Evolutionary conservation across 345 rosid genomes (phyloP).

Genomic region (Populus simonii): DNA sequence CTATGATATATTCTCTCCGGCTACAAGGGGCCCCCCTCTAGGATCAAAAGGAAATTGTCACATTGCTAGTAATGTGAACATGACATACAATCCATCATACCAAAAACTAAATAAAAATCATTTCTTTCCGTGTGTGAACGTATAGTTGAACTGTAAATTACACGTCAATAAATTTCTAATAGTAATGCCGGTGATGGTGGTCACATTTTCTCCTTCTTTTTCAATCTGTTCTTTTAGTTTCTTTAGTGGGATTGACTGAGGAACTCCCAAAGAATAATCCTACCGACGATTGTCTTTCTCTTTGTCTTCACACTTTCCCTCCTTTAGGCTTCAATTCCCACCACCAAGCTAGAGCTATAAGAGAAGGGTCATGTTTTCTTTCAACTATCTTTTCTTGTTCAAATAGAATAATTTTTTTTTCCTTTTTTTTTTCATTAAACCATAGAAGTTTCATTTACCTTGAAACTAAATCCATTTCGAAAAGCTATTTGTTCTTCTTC

Average conservation of each 20-base stretch:
- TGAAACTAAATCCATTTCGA: not conserved
- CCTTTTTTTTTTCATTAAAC: not conserved
- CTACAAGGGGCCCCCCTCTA: not conserved
- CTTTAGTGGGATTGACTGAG: constrained; percentile 1
- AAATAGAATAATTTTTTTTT: too few species aligned
- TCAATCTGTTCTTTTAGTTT: constrained; percentile 4
- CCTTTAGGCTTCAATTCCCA: constrained; percentile 4
- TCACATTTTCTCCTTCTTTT: constrained; percentile 7
- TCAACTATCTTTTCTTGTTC: not conserved
- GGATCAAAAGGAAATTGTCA: not conserved
- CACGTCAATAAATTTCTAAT: not conserved
- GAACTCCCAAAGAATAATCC: constrained; percentile 28
- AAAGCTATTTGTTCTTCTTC: not conserved
- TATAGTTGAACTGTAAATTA: constrained; percentile 7
- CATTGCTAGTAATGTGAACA: not conserved
- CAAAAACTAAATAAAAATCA: not conserved
- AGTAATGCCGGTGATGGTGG: not conserved
- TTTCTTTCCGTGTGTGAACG: constrained; percentile 10
- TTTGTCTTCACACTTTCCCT: constrained; percentile 4
- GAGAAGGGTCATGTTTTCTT: not conserved
- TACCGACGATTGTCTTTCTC: constrained; percentile 34
- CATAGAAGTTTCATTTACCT: not conserved
- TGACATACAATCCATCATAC: not conserved
- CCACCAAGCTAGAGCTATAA: constrained; percentile 6
- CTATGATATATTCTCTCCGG: not conserved